Conservation (phyloP, 345 rosid species). For the Pistacia vera region DNA sequence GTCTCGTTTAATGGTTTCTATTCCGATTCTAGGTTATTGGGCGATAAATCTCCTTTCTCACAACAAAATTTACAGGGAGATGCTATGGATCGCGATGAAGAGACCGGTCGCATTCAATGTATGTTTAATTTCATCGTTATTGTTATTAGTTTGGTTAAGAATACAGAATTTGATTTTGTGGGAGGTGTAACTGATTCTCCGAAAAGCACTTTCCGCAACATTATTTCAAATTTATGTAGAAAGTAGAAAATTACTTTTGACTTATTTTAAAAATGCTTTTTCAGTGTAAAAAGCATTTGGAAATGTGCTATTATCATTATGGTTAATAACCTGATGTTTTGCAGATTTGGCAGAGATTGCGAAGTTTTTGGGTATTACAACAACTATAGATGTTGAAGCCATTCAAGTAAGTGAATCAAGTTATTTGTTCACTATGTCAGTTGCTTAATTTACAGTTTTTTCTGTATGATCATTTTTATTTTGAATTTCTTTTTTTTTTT, state of each 20-base stretch:
- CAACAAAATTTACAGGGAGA: constrained; percentile 86
- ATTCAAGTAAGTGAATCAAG: constrained; percentile 60
- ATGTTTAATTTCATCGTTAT: constrained; percentile 4
- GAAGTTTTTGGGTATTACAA: constrained; percentile 85
- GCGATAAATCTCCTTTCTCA: constrained; percentile 95
- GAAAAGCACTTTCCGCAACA: too few species aligned
- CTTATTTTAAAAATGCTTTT: too few species aligned
- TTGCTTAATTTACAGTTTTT: too few species aligned
- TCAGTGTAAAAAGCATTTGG: too few species aligned
- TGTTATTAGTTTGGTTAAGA: too few species aligned
- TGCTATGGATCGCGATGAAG: constrained; percentile 89
- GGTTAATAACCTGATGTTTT: not conserved
- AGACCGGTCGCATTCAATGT: constrained; percentile 93
- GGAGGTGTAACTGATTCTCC: too few species aligned
- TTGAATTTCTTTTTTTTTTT: too few species aligned
- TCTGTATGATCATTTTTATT: too few species aligned
- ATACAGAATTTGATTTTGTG: too few species aligned
- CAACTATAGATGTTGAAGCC: constrained; percentile 79
- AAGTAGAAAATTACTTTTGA: too few species aligned
- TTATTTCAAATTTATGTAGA: too few species aligned
- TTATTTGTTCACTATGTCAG: not conserved
- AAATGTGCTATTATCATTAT: too few species aligned
- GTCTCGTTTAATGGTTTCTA: not conserved
- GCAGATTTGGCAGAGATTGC: constrained; percentile 96
- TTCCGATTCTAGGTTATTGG: constrained; percentile 61